These are phyloP conservation scores for Phytopythium helicoides DNA, from an alignment of 352 stramenopile species.

Conservation along the genomic window DNA sequence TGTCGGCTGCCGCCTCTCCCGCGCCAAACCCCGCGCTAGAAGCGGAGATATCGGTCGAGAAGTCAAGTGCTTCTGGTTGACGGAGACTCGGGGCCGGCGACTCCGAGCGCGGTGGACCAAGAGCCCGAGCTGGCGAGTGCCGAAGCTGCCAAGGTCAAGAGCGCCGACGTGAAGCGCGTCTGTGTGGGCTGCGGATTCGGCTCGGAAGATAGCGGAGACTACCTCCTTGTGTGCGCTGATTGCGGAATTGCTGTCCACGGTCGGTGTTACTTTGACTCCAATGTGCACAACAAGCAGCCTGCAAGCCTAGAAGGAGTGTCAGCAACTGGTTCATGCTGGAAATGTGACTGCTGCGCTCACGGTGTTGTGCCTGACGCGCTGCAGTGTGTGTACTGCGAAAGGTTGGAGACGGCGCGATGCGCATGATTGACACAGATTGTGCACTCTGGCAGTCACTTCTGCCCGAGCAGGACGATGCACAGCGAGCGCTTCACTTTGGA, in stretches of 20 bases:
- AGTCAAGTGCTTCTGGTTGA: too few relatives aligned
- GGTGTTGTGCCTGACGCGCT: constrained; percentile 11
- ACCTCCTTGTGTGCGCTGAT: constrained; percentile 23
- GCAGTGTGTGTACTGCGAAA: constrained; percentile 47
- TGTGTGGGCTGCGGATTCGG: constrained; percentile 21
- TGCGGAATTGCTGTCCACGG: constrained; percentile 33
- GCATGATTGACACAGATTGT: constrained; percentile 22
- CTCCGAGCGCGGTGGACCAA: too few relatives aligned
- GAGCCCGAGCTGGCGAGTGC: too few relatives aligned
- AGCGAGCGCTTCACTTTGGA: constrained; percentile 17
- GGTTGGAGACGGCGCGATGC: constrained; percentile 18
- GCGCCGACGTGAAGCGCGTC: neutral
- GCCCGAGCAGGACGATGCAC: constrained; percentile 1
- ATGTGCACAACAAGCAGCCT: neutral
- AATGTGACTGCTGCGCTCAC: constrained; percentile 39
- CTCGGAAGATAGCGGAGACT: constrained; percentile 1
- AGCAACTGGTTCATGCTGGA: constrained; percentile 14
- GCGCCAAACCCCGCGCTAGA: constrained; percentile 6
- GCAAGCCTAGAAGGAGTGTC: neutral
- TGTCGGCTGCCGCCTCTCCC: neutral
- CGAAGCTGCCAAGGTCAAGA: too few relatives aligned
- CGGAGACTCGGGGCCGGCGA: too few relatives aligned
- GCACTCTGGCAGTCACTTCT: constrained; percentile 18
- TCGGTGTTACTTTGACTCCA: constrained; percentile 26
- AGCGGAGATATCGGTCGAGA: constrained; percentile 11